Base-by-base conservation (phyloP, 1,284 basidiomycete genomes). In the Ganoderma sinense region DNA sequence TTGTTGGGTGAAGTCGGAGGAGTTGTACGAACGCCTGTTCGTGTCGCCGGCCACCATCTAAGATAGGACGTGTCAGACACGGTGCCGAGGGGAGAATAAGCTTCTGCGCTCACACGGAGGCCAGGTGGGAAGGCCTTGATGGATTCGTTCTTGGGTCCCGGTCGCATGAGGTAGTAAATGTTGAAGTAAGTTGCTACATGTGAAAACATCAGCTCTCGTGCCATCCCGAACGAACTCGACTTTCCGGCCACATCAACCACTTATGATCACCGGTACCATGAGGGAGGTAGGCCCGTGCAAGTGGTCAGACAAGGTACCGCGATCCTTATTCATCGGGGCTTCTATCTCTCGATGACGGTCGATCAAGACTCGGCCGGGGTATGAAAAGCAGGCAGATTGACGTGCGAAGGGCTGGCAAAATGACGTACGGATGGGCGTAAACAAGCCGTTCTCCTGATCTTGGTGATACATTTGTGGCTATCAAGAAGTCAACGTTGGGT, bases 11-110 rank as follows among this genome's bases (percentile, higher is more conserved):
- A 77, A 78, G 71, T 76, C 81, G 26, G 76, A 78, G 0, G 79
- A 73, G 68, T 84, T 76, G 75, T 80, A 79, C 5, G 79, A 80
- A 41, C 79, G 77, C 31, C 81, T 72, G 60, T 65, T 76, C 11
- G 80, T 78, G 74, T 82, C 77, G 31, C 84, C 84, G 39, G 82
- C 79, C 26, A 85, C 23, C 83, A 85, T 84, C 71, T 82, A 77
- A 65, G 61, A 39, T 31, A 23, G 11, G 76, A 75, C 14, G 6
- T 29, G 59, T 76, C 77, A 73, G 40, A 23, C 58, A 4, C 14
- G 11, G 18, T 51, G 18, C 36, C 39, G 36, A 51, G 26, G 20
- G 14, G 18, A 2, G 18, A 51, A 36, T 7, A 36, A 26, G n/a
- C 23, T 31, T 33, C 43, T 33, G 13, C 1, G 64, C 70, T 31